phyloP scores from a whole-genome alignment of 2,329 filamentous ascomycete species.

The Pyrenophora seminiperda region DNA sequence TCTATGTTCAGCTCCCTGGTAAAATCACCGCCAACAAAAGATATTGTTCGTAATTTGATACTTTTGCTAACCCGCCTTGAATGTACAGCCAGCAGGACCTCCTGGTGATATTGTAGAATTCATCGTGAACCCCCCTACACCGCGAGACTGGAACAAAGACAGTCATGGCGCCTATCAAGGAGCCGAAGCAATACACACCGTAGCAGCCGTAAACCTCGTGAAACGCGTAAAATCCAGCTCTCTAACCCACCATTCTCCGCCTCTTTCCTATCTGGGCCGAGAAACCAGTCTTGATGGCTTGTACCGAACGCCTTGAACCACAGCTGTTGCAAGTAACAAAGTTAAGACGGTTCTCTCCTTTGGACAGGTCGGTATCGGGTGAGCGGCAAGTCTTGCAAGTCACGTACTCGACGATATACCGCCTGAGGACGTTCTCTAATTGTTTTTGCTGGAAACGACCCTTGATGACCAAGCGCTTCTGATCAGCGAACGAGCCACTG shows the following conservation, averaged over 20 bases:
- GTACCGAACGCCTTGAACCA: constrained; percentile 76
- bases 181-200: constrained; percentile 30
- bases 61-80: background rate
- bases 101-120: constrained; percentile 1
- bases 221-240: constrained; percentile 22
- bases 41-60: background rate
- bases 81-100: constrained; percentile 1
- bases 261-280: constrained; percentile 98
- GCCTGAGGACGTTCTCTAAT: constrained; percentile 94
- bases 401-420: constrained; percentile 98
- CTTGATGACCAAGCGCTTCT: constrained; percentile 95
- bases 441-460: constrained; percentile 99
- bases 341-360: constrained; percentile 98
- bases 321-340: constrained; percentile 93
- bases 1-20: background rate
- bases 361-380: constrained; percentile 71
- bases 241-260: constrained; percentile 87
- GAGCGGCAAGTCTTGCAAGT: constrained; percentile 91
- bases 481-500: constrained; percentile 85
- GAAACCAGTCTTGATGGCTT: constrained; percentile 99
- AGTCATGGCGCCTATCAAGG: constrained; percentile 7
- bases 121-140: background rate
- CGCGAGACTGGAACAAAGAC: background rate
- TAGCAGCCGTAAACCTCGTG: constrained; percentile 21
- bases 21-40: background rate